Base-by-base conservation (phyloP, 2,329 filamentous ascomycete genomes). In the Phaeosphaeriaceae sp. region DNA sequence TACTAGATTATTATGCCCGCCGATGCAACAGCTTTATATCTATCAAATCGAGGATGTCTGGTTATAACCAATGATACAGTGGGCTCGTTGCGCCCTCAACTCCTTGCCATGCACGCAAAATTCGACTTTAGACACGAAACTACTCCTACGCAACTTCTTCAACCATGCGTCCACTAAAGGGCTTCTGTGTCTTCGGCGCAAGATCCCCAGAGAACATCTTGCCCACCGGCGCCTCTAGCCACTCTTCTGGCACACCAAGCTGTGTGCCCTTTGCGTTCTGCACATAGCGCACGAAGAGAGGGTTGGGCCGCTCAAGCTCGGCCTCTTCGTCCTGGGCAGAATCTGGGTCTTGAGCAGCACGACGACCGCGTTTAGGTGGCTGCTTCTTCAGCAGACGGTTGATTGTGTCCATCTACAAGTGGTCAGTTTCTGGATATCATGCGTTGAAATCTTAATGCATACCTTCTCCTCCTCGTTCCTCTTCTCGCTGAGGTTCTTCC, bases 381-480 rank as follows among this genome's bases (percentile, higher is more conserved):
- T 94, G 92, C 74, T 94, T 93, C 78, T 93, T 93, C 53, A 95
- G 87, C 1, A 95, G 87, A 71, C 94, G 93, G 82, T 95, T 94
- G 85, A 95, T 94, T 0, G 92, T 95, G 82, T 94, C 92, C 86
- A 93, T 92, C 91, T 94, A 59, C 44, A 51, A 1, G 17, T 19
- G 42, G 40, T 75, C 52, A 72, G 67, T 46, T 59, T 30, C 1
- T 35, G 19, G 7, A 13, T 26, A 49, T 48, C 4, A 3, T 50
- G 15, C 23, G 51, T 53, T 40, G 0, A 42, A 54, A 9, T 24
- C 2, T 23, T 42, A 40, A 19, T 8, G 56, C 73, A 26, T 72
- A 89, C 87, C 84, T 92, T 92, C 76, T 92, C 90, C 78, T 92
- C 90, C 70, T 92, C 89, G 55, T 91, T 90, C n/a, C 89, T 85